Percentiles rank a stretch among this genome's conserved stretches.
Conservation (phyloP, 2,329 filamentous ascomycete genomes). For the Botrytis medusae region DNA sequence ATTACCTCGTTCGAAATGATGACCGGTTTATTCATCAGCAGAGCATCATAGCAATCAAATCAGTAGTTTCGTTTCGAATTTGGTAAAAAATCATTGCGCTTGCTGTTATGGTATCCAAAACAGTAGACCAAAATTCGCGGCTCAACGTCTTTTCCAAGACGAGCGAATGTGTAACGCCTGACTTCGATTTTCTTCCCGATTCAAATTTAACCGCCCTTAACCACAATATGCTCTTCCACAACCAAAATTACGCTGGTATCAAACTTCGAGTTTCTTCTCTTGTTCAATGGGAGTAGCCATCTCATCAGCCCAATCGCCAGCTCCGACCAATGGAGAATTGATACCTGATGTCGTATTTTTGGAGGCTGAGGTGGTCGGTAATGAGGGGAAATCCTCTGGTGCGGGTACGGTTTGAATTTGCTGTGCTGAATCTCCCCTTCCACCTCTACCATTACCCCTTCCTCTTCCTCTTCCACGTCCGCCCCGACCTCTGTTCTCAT, state of each 20-base stretch:
- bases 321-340: slow-evolving; percentile 22
- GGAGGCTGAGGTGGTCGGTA: slow-evolving; percentile 19
- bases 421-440: slow-evolving; percentile 28
- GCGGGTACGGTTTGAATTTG: slow-evolving; percentile 25
- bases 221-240: not conserved
- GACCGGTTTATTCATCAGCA: not conserved
- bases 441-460: slow-evolving; percentile 20
- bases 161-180: slow-evolving; percentile 3
- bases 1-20: not conserved
- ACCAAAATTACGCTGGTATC: not conserved
- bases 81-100: not conserved
- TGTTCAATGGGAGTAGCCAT: slow-evolving; percentile 37
- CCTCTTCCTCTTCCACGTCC: slow-evolving; percentile 15
- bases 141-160: slow-evolving; percentile 7
- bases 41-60: not conserved
- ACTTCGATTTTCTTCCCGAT: not conserved
- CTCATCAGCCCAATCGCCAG: slow-evolving; percentile 37
- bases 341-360: slow-evolving; percentile 21
- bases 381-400: slow-evolving; percentile 35
- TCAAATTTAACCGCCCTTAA: not conserved
- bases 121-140: not conserved
- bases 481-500: slow-evolving; percentile 31
- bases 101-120: slow-evolving; percentile 5
- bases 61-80: not conserved
- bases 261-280: slow-evolving; percentile 25